Evolutionary conservation across 2,329 filamentous ascomycete species (phyloP).

Genomic region (Colletotrichum shisoi): DNA sequence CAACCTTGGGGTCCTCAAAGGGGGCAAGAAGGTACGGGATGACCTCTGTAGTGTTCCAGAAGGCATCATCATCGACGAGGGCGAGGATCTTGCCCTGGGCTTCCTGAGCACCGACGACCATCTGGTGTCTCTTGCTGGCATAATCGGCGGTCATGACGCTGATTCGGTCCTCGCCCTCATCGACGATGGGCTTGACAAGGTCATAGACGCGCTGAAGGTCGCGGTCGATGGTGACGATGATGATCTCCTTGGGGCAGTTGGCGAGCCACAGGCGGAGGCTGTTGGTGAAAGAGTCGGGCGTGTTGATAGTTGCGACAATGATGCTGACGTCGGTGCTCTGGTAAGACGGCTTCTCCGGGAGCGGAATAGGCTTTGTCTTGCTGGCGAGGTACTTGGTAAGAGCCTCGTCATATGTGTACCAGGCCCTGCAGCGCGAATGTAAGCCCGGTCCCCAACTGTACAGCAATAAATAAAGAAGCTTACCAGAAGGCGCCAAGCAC

Average conservation of each 20-base stretch:
- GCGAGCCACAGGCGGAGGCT: conserved; percentile 42
- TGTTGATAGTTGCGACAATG: conserved; percentile 44
- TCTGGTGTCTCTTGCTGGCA: conserved; percentile 45
- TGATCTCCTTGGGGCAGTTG: conserved; percentile 43
- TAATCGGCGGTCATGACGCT: conserved; percentile 34
- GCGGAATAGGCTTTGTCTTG: conserved; percentile 13
- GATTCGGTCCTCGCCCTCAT: conserved; percentile 30
- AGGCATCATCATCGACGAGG: conserved; percentile 46
- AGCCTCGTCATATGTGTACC: conserved; percentile 26
- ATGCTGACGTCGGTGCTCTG: conserved; percentile 42
- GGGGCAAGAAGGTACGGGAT: conserved; percentile 43
- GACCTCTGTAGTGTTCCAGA: conserved; percentile 37
- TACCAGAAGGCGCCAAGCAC: conserved; percentile 20
- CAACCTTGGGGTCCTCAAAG: conserved; percentile 43
- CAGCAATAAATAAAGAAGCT: background rate
- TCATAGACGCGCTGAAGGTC: conserved; percentile 30
- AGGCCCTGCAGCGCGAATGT: conserved; percentile 8
- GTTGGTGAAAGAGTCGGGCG: conserved; percentile 38
- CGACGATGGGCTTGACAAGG: conserved; percentile 13
- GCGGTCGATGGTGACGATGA: conserved; percentile 43
- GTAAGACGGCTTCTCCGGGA: conserved; percentile 23
- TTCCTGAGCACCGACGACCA: conserved; percentile 41
- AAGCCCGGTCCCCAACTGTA: background rate
- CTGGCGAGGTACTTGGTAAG: conserved; percentile 6
- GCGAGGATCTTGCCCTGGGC: conserved; percentile 42